Evolutionary conservation across 176 grass and related monocot genomes (phyloP).

Genomic region (Canna indica): DNA sequence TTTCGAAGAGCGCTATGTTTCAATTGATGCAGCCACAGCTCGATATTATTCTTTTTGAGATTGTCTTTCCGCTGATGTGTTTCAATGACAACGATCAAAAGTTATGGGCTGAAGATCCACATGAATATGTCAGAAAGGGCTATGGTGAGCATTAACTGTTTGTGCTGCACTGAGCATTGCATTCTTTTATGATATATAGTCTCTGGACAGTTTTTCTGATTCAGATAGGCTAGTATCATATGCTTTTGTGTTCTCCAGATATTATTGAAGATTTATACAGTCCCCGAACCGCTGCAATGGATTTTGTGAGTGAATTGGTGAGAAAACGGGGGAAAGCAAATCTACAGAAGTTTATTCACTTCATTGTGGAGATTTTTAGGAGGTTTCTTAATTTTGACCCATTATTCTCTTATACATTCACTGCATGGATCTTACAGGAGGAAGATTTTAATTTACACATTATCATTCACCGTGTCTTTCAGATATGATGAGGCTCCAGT

Average conservation of each 20-base stretch:
- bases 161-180: constrained; percentile 6
- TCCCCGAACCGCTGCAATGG: constrained; percentile 84
- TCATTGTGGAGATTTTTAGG: constrained; percentile 73
- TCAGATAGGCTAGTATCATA: background rate
- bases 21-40: constrained; percentile 87
- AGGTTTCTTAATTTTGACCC: constrained; percentile 29
- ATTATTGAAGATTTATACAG: constrained; percentile 95
- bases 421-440: background rate
- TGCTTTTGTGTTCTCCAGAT: constrained; percentile 34
- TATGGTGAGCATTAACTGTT: constrained; percentile 50
- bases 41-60: constrained; percentile 80
- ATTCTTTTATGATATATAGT: background rate
- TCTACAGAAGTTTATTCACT: constrained; percentile 83
- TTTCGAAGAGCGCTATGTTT: constrained; percentile 86
- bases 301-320: constrained; percentile 91
- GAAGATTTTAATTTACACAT: constrained; percentile 13
- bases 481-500: constrained; percentile 60
- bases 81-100: constrained; percentile 90
- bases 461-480: constrained; percentile 3
- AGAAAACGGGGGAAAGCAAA: constrained; percentile 78
- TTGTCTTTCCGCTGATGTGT: constrained; percentile 96
- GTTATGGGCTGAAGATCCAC: constrained; percentile 94
- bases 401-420: background rate
- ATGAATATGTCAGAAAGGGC: constrained; percentile 95
- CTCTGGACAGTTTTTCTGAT: background rate